Evolutionary conservation across 352 stramenopile species (phyloP), one percentile per base, ranked within the genome.

Genomic region (Phytophthora cactorum): DNA sequence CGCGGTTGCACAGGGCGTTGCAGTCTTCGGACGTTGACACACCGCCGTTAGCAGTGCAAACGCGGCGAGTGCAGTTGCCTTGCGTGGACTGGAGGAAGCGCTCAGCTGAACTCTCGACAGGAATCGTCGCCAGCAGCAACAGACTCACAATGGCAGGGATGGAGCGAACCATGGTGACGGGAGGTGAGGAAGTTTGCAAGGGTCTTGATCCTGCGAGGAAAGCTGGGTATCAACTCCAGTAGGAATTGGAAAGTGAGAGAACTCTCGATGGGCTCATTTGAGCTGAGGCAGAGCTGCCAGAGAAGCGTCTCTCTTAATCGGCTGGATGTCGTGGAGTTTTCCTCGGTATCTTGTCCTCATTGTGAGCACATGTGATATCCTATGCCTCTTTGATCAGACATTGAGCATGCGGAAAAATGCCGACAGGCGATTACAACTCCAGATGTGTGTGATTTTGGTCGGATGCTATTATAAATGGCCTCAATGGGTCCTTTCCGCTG

Each of bases 1-100:
- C 59, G 49, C 66, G 66, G 46, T 73, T 73, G 59, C 66, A 73
- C 15, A 73, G 53, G n/a, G 52, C 51, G 59, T 73, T 73, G 49
- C 66, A 73, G 59, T 73, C 66, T 59, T 69, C 53, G 12, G 66
- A 69, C 7, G 66, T 59, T n/a, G 59, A 58, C 7, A 12, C 59
- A 27, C 66, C 66, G 11, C 34, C 39, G 22, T 39, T 62, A 2
- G 47, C 52, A 61, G 59, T 56, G 46, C 66, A 69, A 7, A 73
- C 34, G 5, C 66, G 66, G 43, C 66, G 66, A 31, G 66, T 53
- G 6, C 66, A 73, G 39, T 69, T 69, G 46, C 66, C 66, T 28
- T 73, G 66, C 10, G 66, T 44, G 17, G 59, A 61, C 66, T 69
- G 59, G 14, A 73, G 66, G n/a, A 62, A 45, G 36, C 66, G 66